phyloP scores from a whole-genome alignment of 352 stramenopile species.

The Pythium biforme region DNA sequence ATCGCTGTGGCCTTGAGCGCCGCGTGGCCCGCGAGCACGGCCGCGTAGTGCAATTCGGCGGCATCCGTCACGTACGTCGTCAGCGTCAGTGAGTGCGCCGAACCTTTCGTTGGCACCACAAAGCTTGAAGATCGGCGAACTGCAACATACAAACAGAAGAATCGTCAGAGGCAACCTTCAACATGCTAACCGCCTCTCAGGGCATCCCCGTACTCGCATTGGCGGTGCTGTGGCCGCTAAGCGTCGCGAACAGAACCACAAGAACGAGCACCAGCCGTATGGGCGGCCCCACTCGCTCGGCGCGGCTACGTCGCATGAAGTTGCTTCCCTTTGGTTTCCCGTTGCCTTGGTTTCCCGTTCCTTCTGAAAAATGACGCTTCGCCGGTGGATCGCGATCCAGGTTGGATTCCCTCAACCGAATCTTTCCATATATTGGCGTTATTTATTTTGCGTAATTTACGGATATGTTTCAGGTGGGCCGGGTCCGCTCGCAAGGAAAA shows the following conservation, averaged over 20 bases:
- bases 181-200: no score
- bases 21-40: conserved; percentile 40
- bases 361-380: conserved; percentile 5
- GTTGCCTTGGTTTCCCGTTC: not conserved
- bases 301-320: conserved; percentile 3
- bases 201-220: conserved; percentile 20
- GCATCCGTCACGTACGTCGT: conserved; percentile 74
- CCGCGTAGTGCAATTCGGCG: conserved; percentile 68
- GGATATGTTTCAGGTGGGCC: not conserved
- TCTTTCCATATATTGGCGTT: not conserved
- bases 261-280: not conserved
- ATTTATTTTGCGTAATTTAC: not conserved
- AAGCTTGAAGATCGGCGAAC: conserved; percentile 41
- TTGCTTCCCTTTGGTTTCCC: not conserved
- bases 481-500: no score
- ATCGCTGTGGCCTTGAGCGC: conserved; percentile 45
- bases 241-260: conserved; percentile 7
- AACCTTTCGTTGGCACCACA: conserved; percentile 44
- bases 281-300: not conserved
- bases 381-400: conserved; percentile 18
- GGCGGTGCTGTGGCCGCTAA: not conserved
- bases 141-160: not conserved
- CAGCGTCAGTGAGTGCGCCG: conserved; percentile 50
- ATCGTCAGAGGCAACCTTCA: not conserved
- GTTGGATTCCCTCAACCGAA: not conserved